phyloP scores from a whole-genome alignment of 1,284 basidiomycete genomes.

The Cystobasidiaceae sp. region DNA sequence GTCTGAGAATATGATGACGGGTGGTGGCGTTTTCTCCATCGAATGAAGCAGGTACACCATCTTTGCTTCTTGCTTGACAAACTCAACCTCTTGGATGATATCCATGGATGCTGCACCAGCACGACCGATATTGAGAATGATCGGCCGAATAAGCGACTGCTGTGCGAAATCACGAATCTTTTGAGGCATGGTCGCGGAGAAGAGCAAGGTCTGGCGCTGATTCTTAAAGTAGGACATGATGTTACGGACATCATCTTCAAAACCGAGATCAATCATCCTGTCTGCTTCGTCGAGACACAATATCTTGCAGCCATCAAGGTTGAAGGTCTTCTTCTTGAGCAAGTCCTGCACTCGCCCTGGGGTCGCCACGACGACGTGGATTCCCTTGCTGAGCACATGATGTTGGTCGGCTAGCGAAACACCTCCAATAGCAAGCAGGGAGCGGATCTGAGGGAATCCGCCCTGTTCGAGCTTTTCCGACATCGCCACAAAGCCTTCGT shows the following conservation, averaged over 20 bases:
- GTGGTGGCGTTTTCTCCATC: conserved; percentile 95
- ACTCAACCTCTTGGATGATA: conserved; percentile 95
- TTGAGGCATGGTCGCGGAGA: conserved; percentile 97
- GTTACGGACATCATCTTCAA: conserved; percentile 96
- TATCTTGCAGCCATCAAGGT: conserved; percentile 85
- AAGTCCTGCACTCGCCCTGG: conserved; percentile 51
- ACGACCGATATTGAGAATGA: conserved; percentile 94
- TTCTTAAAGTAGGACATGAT: conserved; percentile 99
- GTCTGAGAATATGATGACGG: conserved; percentile 96
- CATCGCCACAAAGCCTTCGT: conserved; percentile 86
- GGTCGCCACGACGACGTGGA: conserved; percentile 91
- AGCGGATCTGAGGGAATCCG: conserved; percentile 78
- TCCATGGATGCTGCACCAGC: conserved; percentile 97
- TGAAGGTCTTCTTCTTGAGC: conserved; percentile 85
- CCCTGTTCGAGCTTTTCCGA: conserved; percentile 71
- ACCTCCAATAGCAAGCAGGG: conserved; percentile 90
- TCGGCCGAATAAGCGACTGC: conserved; percentile 83
- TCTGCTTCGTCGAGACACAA: conserved; percentile 99
- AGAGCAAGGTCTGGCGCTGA: conserved; percentile 93
- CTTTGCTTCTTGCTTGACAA: conserved; percentile 98
- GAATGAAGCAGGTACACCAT: conserved; percentile 98
- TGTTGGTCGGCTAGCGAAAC: conserved; percentile 96
- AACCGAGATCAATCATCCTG: conserved; percentile 97
- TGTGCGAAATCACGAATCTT: conserved; percentile 99
- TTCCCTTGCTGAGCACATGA: conserved; percentile 78